Evolutionary conservation across 2,329 filamentous ascomycete genomes (phyloP), one percentile per base, ranked within the genome.

Genomic region (Stemphylium lycopersici): DNA sequence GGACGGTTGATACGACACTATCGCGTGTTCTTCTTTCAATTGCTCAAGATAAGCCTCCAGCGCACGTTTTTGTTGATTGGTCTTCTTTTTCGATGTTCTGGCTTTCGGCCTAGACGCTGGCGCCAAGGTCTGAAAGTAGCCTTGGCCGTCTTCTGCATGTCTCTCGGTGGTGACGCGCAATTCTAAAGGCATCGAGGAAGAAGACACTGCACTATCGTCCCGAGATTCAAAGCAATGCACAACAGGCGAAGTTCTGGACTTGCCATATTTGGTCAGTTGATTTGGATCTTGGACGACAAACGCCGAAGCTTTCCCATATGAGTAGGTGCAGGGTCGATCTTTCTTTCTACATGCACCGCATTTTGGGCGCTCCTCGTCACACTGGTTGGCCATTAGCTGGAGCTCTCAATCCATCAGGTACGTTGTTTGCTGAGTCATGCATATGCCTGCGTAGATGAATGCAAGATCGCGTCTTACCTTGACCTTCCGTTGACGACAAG

Each of bases 401-500:
- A 5, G 6, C 2, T 3, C 10, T 16, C 8, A 22, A 12, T 5
- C 3, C 15, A 8, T 49, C 6, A 20, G n/a, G 7, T 12, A 1
- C 6, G 13, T 12, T 16, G 18, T 24, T 8, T n/a, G 18, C 29
- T 13, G 3, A 13, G 16, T 16, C 3, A 24, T 12, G n/a, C 10
- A 38, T 29, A 26, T 2, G 6, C 15, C 6, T 8, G 6, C 7
- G 6, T 10, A 0, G 15, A 39, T 22, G n/a, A 10, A 34, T 0
- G 32, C 3, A 41, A 15, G 4, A 32, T 5, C 6, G 7, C 7
- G 15, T 34, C 16, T 26, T 51, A 72, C 69, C 63, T 71, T 72
- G 36, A 72, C 69, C 47, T 72, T 72, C 10, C 69, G 65, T 39
- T 60, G 59, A 31, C 69, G 61, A 53, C 69, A 72, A 3, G 56